Base-by-base conservation (phyloP, 306 rosid species). In the Cucumis melo region DNA sequence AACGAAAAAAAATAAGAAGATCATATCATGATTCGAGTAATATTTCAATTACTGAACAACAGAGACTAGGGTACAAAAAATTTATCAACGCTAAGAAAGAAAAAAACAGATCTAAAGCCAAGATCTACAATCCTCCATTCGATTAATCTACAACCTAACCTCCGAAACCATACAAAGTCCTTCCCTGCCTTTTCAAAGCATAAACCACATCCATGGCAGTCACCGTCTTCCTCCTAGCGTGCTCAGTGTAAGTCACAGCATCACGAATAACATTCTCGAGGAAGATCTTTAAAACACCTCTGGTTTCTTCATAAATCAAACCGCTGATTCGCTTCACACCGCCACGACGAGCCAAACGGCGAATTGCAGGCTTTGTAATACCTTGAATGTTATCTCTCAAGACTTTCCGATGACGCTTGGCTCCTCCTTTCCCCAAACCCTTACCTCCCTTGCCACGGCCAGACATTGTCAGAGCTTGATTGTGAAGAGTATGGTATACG, bases 181-280 rank as follows among this genome's bases (percentile, higher is more conserved):
- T 38, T 64, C 72, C 72, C 72, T 64, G 72, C 50, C 72, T 64
- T 5, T 64, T 64, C 8, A 64, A 2, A 4, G 72, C 72, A 38
- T 64, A 64, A 4, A 64, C 72, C 16, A 64, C 72, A n/a, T 64
- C 72, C 72, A 64, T 64, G 50, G 72, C 72, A 9, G 72, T 64
- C 27, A 64, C 72, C 24, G 72, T 64, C 72, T 64, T 64, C 27
- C 72, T 64, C 50, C 72, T 64, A 1, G 72, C 72, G 16, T 64
- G 72, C 50, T 64, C 72, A 0, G 72, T 64, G 50, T 64, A 64
- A 44, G 72, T 64, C 5, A 64, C 72, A 64, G 72, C 72, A 64
- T 64, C 72, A 0, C 72, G 72, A 38, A 64, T 64, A 1, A 64
- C 72, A 64, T 64, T 64, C 72, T 64, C 72, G 0, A 64, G 50